Evolutionary conservation across 2,329 filamentous ascomycete genomes (phyloP).

Genomic region (Aureobasidium subglaciale): DNA sequence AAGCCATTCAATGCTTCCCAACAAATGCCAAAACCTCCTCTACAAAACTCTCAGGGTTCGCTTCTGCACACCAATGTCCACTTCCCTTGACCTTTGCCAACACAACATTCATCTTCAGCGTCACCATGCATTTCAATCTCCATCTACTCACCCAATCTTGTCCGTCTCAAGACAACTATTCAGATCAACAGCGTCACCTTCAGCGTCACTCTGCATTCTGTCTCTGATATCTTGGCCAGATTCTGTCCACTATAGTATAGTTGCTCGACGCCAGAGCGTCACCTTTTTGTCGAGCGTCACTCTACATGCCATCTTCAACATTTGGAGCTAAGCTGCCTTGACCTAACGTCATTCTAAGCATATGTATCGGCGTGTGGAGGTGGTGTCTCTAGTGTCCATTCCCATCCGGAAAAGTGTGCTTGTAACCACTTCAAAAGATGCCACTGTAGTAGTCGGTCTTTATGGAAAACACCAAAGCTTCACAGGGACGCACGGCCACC

Average conservation of each 20-base stretch:
- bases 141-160: conserved; percentile 21
- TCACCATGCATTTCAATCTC: conserved; percentile 25
- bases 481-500: no score
- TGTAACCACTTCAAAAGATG: no score
- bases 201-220: not conserved
- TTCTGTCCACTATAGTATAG: not conserved
- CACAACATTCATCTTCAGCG: conserved; percentile 25
- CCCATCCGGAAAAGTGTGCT: no score
- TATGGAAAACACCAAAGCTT: no score
- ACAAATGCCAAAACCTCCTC: conserved; percentile 27
- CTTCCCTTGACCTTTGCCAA: conserved; percentile 23
- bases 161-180: no score
- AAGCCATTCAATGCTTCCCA: conserved; percentile 16
- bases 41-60: conserved; percentile 34
- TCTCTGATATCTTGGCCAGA: not conserved
- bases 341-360: not conserved
- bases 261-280: not conserved
- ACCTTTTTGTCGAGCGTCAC: not conserved
- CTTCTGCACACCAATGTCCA: conserved; percentile 34
- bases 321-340: not conserved
- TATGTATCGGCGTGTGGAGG: not conserved
- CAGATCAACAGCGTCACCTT: not conserved
- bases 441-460: no score
- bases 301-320: not conserved
- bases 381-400: not conserved